Evolutionary conservation across 169 alveolate species (phyloP).

Genomic region (Plasmodium vinckei): DNA sequence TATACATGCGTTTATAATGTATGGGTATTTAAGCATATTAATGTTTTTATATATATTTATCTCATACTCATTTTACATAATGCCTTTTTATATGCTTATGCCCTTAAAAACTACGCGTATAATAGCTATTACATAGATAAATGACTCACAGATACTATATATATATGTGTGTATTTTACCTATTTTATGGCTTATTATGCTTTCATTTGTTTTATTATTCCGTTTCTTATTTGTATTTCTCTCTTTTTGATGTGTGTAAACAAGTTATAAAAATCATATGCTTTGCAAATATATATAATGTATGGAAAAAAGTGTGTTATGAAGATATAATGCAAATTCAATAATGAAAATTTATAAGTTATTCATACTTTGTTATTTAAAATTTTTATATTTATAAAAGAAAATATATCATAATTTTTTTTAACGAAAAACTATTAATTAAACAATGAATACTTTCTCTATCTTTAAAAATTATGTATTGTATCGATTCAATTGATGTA

Average conservation of each 20-base stretch:
- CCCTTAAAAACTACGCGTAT: constrained; percentile 8
- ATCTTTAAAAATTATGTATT: constrained; percentile 22
- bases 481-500: constrained; percentile 5
- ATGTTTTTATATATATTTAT: constrained; percentile 7
- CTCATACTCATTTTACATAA: constrained; percentile 10
- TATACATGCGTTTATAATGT: background rate
- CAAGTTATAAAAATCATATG: background rate
- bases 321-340: constrained; percentile 24
- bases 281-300: background rate
- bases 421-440: background rate
- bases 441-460: constrained; percentile 6
- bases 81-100: background rate
- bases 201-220: background rate
- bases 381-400: constrained; percentile 36
- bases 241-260: background rate
- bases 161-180: background rate
- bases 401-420: constrained; percentile 9
- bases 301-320: constrained; percentile 4
- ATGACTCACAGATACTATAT: background rate
- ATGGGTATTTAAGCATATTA: constrained; percentile 1
- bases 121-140: constrained; percentile 1
- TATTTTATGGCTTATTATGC: background rate
- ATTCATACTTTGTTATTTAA: constrained; percentile 29
- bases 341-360: constrained; percentile 22
- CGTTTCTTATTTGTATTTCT: background rate